Base-by-base conservation (phyloP, 352 stramenopile genomes). In the Phytophthora boehmeriae region DNA sequence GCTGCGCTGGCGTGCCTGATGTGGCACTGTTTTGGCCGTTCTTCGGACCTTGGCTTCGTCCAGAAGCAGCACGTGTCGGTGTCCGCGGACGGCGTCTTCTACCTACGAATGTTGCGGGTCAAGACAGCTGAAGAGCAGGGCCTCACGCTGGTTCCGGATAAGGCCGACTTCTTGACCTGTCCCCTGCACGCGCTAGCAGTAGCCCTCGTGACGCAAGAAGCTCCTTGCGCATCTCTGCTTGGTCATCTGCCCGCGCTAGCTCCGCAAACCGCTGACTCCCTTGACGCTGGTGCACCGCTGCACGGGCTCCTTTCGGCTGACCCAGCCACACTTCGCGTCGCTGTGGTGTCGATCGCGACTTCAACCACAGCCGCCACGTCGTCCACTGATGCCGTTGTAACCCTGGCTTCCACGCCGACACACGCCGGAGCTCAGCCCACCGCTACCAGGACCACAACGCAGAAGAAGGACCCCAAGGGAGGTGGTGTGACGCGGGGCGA, bases 101-200 rank as follows among this genome's bases (percentile, higher is more conserved):
- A 74, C 42, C 19, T 71, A n/a, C n/a, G n/a, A n/a, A n/a, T n/a
- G n/a, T n/a, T n/a, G 1, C 63, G 62, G 0, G 17, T 75, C 14
- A 83, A 77, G 46, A 71, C 63, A 0, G 53, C 59, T 0, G 51
- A 78, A 23, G 63, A 75, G n/a, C 57, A 80, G 14, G 59, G 51
- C 0, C 28, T 83, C 3, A 68, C 60, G 1, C 36, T 79, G 5
- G 59, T 78, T 11, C 57, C 54, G 0, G 63, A 72, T 10, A 49
- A 57, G 36, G 20, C 6, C 0, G 47, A 54, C 17, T 54, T 70
- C 17, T 1, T 59, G 53, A 64, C 8, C 32, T 80, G 64, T 19
- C 41, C 59, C 5, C 8, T 75, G 1, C 54, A 59, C 9, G 44
- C 52, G 8, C 27, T 77, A 0, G 61, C 63, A 0, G 36, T 71